Conservation (phyloP, 768 basidiomycete genomes). For the Naematelia encephala region DNA sequence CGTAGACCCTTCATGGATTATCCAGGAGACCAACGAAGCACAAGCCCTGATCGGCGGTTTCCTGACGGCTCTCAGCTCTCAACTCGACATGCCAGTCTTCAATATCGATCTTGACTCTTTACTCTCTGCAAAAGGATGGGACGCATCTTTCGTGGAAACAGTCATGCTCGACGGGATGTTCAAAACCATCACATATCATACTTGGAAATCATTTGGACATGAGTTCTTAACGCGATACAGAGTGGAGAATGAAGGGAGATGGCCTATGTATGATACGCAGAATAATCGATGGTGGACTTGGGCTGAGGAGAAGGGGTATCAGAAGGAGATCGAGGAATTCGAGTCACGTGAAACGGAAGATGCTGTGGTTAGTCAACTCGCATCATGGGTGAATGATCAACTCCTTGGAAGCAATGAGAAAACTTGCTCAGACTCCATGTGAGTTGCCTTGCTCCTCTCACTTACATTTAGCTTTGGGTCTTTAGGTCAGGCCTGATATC, state of each 20-base stretch:
- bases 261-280: too few species aligned
- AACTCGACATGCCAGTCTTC: slow-evolving; percentile 8
- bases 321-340: too few species aligned
- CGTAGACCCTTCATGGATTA: slow-evolving; percentile 14
- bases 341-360: too few species aligned
- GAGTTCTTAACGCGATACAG: background rate
- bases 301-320: too few species aligned
- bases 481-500: too few species aligned
- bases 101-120: slow-evolving; percentile 5
- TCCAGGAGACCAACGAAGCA: slow-evolving; percentile 19
- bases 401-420: slow-evolving; percentile 24
- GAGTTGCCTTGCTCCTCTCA: background rate
- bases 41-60: slow-evolving; percentile 20
- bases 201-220: background rate
- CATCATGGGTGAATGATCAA: slow-evolving; percentile 20
- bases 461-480: background rate
- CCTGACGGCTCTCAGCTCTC: slow-evolving; percentile 13
- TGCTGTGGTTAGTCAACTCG: background rate
- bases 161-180: too few species aligned
- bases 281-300: too few species aligned
- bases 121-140: too few species aligned
- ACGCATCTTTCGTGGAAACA: too few species aligned
- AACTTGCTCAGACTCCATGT: slow-evolving; percentile 36
- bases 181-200: too few species aligned
- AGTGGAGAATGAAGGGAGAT: background rate